phyloP scores from a whole-genome alignment of 352 stramenopile genomes.

The Phytophthora sp. region DNA sequence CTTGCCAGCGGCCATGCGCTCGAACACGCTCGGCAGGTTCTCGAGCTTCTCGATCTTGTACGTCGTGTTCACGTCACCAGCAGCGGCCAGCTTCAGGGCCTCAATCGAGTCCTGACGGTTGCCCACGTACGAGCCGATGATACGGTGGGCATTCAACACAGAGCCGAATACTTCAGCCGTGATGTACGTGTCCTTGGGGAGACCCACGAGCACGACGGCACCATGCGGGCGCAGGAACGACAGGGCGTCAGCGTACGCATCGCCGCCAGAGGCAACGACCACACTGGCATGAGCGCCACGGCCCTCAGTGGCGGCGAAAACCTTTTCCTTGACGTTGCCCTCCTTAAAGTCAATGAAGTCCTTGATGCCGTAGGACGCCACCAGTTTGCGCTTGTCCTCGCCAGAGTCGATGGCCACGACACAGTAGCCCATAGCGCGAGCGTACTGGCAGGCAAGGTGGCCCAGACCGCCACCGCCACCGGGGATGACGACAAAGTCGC shows the following conservation, averaged over 20 bases:
- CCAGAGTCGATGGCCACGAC: conserved; percentile 76
- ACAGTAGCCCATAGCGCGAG: conserved; percentile 66
- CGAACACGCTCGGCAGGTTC: conserved; percentile 51
- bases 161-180: conserved; percentile 39
- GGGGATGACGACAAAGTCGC: conserved; percentile 58
- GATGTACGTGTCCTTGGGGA: conserved; percentile 58
- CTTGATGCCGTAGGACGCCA: conserved; percentile 64
- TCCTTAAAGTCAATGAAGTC: conserved; percentile 77
- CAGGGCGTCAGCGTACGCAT: conserved; percentile 54
- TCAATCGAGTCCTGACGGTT: conserved; percentile 63
- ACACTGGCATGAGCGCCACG: conserved; percentile 68
- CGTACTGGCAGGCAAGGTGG: conserved; percentile 83
- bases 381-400: conserved; percentile 64
- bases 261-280: conserved; percentile 71
- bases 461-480: conserved; percentile 74
- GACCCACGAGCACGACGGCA: conserved; percentile 67
- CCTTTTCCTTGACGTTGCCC: conserved; percentile 46
- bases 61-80: conserved; percentile 52
- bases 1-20: conserved; percentile 42
- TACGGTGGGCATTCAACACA: conserved; percentile 45
- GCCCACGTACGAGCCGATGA: conserved; percentile 59
- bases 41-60: conserved; percentile 48
- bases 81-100: conserved; percentile 50
- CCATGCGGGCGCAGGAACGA: conserved; percentile 72
- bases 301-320: conserved; percentile 43